Conservation (phyloP, 768 basidiomycete species). For the Fibroporia radiculosa region DNA sequence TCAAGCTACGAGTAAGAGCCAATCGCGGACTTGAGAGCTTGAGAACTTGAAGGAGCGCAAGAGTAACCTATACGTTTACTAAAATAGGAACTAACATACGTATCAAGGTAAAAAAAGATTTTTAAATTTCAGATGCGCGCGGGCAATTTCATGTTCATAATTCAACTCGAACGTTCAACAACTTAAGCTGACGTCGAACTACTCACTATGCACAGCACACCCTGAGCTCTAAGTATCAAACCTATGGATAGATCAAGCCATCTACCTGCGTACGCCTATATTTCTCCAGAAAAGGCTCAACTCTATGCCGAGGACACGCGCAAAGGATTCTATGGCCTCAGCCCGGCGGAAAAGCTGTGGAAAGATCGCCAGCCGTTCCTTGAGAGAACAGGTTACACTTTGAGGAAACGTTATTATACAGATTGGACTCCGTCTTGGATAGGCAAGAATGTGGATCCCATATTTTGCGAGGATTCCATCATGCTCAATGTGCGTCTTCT, state of each 20-base stretch:
- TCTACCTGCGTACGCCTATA: slow-evolving; percentile 7
- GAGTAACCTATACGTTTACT: no score
- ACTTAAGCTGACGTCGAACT: neutral
- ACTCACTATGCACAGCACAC: neutral
- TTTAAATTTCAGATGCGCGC: neutral
- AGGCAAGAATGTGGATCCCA: slow-evolving; percentile 3
- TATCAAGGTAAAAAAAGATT: neutral
- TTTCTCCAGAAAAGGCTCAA: neutral
- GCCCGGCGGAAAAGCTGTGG: slow-evolving; percentile 7
- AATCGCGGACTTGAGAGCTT: no score
- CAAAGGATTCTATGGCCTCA: slow-evolving; percentile 6
- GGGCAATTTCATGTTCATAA: neutral
- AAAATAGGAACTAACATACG: no score
- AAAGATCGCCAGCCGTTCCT: slow-evolving; percentile 9
- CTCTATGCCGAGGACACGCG: neutral
- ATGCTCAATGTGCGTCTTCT: slow-evolving; percentile 1
- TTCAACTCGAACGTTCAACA: neutral
- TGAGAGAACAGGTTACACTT: slow-evolving; percentile 8
- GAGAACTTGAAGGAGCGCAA: no score
- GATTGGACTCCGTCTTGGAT: slow-evolving; percentile 12
- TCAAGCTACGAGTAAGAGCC: no score
- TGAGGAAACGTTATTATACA: slow-evolving; percentile 12
- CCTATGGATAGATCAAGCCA: slow-evolving; percentile 2
- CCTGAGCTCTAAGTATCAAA: neutral
- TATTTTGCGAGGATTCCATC: slow-evolving; percentile 15